Percentiles rank a stretch among this genome's conserved stretches.
phyloP scores from a whole-genome alignment of 2,329 filamentous ascomycete genomes.

The Xylaria multiplex region DNA sequence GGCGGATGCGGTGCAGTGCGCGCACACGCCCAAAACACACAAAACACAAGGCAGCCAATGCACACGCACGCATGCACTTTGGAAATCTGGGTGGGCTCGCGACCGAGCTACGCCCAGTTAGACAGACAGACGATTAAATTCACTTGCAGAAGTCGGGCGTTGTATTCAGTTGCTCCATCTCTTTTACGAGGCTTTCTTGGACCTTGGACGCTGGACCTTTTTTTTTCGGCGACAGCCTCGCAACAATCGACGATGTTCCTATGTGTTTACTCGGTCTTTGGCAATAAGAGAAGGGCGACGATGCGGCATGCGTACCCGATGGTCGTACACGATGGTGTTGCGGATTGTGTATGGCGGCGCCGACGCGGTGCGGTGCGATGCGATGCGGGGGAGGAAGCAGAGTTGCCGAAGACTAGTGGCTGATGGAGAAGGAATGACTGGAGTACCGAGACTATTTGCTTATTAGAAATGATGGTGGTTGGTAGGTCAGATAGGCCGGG shows the following conservation, averaged over 20 bases:
- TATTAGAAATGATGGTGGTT: constrained; percentile 16
- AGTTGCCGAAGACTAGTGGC: constrained; percentile 25
- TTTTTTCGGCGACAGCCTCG: constrained; percentile 1
- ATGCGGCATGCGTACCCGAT: constrained; percentile 25
- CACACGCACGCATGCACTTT: constrained; percentile 1
- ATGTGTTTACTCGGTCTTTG: not conserved
- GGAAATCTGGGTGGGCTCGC: constrained; percentile 4
- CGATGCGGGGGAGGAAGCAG: constrained; percentile 30
- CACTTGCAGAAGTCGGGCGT: constrained; percentile 32
- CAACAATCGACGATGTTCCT: not conserved
- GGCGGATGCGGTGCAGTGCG: constrained; percentile 15
- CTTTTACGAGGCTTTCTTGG: constrained; percentile 14
- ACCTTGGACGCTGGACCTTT: not conserved
- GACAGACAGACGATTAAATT: constrained; percentile 18
- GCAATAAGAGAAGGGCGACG: not conserved
- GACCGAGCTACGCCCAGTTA: constrained; percentile 23
- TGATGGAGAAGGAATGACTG: constrained; percentile 7
- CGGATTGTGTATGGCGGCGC: constrained; percentile 15
- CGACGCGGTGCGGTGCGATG: constrained; percentile 15
- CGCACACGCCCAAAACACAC: not conserved
- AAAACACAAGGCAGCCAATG: not conserved
- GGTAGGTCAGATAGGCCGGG: not conserved
- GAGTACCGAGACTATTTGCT: constrained; percentile 16
- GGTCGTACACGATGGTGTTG: constrained; percentile 27
- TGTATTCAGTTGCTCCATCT: constrained; percentile 33